A percentile compares a stretch with the other conserved stretches of the same genome.
phyloP scores from a whole-genome alignment of 495 filamentous ascomycete genomes.

The Xylaria cubensis region DNA sequence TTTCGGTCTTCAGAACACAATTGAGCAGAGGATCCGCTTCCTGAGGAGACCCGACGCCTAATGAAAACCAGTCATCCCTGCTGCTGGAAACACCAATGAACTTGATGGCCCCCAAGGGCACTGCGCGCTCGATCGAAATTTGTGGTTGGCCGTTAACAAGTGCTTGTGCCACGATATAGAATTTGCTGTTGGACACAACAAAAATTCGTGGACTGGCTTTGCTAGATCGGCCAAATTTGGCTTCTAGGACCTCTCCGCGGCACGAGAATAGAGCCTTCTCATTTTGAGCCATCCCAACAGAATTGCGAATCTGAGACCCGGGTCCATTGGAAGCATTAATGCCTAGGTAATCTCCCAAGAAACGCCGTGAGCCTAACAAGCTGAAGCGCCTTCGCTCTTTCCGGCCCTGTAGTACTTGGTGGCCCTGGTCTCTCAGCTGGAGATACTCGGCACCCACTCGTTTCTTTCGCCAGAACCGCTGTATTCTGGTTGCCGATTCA shows the following conservation, averaged over 20 bases:
- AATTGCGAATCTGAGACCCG: conserved; percentile 79
- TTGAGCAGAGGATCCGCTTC: conserved; percentile 90
- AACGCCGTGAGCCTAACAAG: conserved; percentile 87
- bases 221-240: conserved; percentile 94
- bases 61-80: conserved; percentile 95
- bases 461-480: conserved; percentile 92
- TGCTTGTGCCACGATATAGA: conserved; percentile 86
- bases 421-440: conserved; percentile 88
- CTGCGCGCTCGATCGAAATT: conserved; percentile 79
- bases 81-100: conserved; percentile 77
- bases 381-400: conserved; percentile 93
- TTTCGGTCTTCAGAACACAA: conserved; percentile 96
- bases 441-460: conserved; percentile 87
- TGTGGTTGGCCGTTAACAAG: conserved; percentile 81
- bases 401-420: conserved; percentile 76
- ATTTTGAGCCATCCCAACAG: conserved; percentile 64
- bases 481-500: conserved; percentile 92
- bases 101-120: conserved; percentile 86
- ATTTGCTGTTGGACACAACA: conserved; percentile 81
- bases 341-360: conserved; percentile 95
- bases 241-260: conserved; percentile 83
- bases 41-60: conserved; percentile 85
- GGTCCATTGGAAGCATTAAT: conserved; percentile 80
- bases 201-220: conserved; percentile 87
- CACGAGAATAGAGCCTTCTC: conserved; percentile 89